phyloP scores from a whole-genome alignment of 78 protist genomes.

The Paratrimastix pyriformis region DNA sequence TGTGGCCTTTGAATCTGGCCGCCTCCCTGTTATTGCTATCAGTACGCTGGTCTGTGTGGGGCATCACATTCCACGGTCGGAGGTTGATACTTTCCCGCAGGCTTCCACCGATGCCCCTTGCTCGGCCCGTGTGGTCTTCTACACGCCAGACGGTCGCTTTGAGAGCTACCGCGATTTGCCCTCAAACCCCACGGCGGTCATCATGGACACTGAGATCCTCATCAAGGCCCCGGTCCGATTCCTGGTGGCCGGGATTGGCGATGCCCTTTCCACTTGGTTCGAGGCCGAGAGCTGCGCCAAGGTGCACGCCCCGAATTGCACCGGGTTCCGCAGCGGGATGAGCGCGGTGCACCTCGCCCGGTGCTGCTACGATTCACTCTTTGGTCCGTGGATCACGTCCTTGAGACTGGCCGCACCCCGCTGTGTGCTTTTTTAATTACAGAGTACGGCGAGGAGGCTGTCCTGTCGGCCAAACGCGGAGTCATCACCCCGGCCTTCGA shows the following conservation, averaged over 20 bases:
- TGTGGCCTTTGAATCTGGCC: background rate
- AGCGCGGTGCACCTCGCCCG: slow-evolving; percentile 2
- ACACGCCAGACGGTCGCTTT: background rate
- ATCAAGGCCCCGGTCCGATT: slow-evolving; percentile 15
- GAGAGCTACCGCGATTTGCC: background rate
- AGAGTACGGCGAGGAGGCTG: background rate
- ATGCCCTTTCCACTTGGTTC: slow-evolving; percentile 24
- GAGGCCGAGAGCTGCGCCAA: background rate
- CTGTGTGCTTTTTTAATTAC: no score
- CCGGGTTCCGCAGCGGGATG: background rate
- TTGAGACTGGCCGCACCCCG: no score
- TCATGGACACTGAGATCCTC: slow-evolving; percentile 12
- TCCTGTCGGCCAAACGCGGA: background rate
- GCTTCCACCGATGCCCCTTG: slow-evolving; percentile 31
- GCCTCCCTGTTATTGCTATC: background rate
- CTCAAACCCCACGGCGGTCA: background rate
- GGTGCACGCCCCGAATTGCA: background rate
- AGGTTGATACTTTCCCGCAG: no score
- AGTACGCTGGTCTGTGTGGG: no score
- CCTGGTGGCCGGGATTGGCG: slow-evolving; percentile 26
- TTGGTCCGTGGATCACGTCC: no score
- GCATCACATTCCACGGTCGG: no score
- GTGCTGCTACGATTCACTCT: slow-evolving; percentile 9
- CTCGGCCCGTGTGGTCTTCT: slow-evolving; percentile 24
- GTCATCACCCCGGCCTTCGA: slow-evolving; percentile 5